phyloP scores from a whole-genome alignment of 306 rosid species.

The Carpinus fangiana region DNA sequence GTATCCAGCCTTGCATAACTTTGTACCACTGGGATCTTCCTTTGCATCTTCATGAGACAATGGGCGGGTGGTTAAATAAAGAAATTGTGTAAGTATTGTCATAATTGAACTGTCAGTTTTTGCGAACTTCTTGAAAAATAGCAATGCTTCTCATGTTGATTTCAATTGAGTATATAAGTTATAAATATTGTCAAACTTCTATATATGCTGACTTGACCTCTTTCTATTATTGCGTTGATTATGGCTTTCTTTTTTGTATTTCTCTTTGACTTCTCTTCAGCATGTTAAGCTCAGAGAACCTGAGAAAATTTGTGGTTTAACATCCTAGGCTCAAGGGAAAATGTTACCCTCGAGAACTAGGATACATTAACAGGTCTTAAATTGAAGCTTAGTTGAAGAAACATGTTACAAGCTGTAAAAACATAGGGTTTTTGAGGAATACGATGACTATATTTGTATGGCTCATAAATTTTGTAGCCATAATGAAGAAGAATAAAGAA shows the following conservation, averaged over 20 bases:
- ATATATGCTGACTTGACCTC: background rate
- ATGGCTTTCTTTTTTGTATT: background rate
- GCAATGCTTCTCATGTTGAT: background rate
- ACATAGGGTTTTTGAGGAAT: background rate
- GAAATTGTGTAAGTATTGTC: conserved; percentile 62
- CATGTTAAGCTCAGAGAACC: background rate
- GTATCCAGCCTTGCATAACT: conserved; percentile 82
- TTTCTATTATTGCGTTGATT: background rate
- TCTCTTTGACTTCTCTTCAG: background rate
- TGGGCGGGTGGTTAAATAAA: conserved; percentile 87
- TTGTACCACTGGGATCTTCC: conserved; percentile 99
- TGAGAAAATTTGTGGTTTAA: background rate
- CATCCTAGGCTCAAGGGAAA: background rate
- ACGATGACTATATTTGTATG: background rate
- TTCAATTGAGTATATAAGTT: background rate
- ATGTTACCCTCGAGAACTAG: background rate
- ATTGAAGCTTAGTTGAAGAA: background rate
- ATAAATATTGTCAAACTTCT: background rate
- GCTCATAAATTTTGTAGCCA: background rate
- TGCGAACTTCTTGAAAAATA: background rate
- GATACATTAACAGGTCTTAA: background rate
- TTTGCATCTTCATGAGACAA: conserved; percentile 77
- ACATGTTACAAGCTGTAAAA: background rate
- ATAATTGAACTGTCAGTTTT: background rate
- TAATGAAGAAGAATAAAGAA: background rate